These are phyloP conservation scores for Papiliotrema nemorosa DNA, from an alignment of 1,284 basidiomycete genomes.

Conservation along the genomic window DNA sequence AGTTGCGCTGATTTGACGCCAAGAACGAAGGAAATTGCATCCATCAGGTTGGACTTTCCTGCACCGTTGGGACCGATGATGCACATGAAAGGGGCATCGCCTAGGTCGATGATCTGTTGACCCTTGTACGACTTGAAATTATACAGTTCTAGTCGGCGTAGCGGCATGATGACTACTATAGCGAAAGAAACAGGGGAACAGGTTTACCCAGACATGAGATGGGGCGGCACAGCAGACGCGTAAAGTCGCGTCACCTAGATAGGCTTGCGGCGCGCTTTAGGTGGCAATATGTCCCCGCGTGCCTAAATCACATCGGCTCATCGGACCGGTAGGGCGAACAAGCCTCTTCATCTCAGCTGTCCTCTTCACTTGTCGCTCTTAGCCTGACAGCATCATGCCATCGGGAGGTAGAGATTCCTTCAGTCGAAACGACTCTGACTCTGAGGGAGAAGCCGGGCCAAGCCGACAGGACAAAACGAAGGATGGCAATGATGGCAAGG, in stretches of 20 bases:
- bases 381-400: too few species aligned
- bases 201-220: not conserved
- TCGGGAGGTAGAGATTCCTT: too few species aligned
- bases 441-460: conserved; percentile 1
- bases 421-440: conserved; percentile 6
- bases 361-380: too few species aligned
- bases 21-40: conserved; percentile 98
- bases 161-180: conserved; percentile 39
- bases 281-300: too few species aligned
- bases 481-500: conserved; percentile 7
- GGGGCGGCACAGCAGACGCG: not conserved
- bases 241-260: too few species aligned
- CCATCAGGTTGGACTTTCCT: conserved; percentile 99
- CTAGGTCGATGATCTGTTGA: conserved; percentile 49
- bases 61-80: conserved; percentile 98
- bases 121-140: conserved; percentile 88
- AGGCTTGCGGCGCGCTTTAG: too few species aligned
- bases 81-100: conserved; percentile 72
- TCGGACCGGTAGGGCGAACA: too few species aligned
- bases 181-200: not conserved
- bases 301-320: too few species aligned
- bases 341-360: too few species aligned
- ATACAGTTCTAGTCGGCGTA: conserved; percentile 66
- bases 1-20: conserved; percentile 93
- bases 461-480: not conserved